Conservation (phyloP, 768 basidiomycete genomes). For the Lentinula aciculospora region DNA sequence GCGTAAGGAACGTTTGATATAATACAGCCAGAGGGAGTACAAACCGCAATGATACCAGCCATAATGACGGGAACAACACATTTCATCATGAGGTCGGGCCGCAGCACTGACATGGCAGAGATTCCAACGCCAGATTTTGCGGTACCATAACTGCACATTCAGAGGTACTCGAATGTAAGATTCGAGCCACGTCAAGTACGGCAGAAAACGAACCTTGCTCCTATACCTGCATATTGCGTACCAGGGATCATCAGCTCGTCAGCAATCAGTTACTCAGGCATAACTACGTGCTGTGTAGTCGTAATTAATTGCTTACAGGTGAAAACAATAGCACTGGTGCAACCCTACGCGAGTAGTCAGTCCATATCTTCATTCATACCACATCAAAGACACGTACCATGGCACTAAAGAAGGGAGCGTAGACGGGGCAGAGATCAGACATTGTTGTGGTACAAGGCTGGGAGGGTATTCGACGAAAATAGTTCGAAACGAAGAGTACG, state of each 20-base stretch:
- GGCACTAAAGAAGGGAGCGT: conserved; percentile 97
- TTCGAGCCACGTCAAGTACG: conserved; percentile 6
- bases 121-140: conserved; percentile 99
- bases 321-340: conserved; percentile 95
- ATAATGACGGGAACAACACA: conserved; percentile 97
- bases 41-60: conserved; percentile 99
- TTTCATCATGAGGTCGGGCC: conserved; percentile 97
- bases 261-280: background rate
- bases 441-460: conserved; percentile 26
- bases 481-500: background rate
- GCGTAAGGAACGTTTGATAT: background rate
- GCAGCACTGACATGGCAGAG: conserved; percentile 95
- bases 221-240: conserved; percentile 51
- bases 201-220: conserved; percentile 63
- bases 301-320: conserved; percentile 63
- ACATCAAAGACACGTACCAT: conserved; percentile 54
- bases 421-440: conserved; percentile 87
- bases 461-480: background rate
- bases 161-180: conserved; percentile 8
- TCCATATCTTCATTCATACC: background rate
- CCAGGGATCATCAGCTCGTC: conserved; percentile 1
- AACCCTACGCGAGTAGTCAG: conserved; percentile 54
- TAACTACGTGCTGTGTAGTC: background rate
- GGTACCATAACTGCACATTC: conserved; percentile 78
- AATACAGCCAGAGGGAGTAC: conserved; percentile 26